A percentile compares a stretch with the other conserved stretches of the same genome.
Evolutionary conservation across 78 protist genomes (phyloP).

Genomic region (Dictyostelium purpureum): DNA sequence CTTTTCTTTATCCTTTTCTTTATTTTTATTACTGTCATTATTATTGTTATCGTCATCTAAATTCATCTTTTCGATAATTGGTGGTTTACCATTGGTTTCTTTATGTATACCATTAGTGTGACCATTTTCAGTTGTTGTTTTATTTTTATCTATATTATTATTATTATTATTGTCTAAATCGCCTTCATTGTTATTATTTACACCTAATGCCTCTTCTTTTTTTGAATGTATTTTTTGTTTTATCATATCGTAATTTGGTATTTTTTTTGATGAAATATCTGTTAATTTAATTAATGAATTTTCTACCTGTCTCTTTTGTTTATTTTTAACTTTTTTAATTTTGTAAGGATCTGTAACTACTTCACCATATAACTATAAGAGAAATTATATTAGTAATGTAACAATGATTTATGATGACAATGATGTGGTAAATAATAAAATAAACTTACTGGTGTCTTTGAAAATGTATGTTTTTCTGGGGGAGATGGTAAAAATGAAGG

Average conservation of each 20-base stretch:
- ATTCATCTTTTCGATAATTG: background rate
- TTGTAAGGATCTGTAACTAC: slow-evolving; percentile 53
- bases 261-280: slow-evolving; percentile 19
- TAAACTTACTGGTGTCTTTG: slow-evolving; percentile 56
- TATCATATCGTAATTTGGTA: slow-evolving; percentile 40
- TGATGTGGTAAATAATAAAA: background rate
- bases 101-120: no score
- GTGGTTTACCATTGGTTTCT: background rate
- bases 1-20: background rate
- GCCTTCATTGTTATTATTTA: background rate
- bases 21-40: background rate
- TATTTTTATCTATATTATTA: background rate
- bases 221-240: slow-evolving; percentile 15
- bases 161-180: background rate
- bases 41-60: background rate
- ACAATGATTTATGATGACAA: background rate
- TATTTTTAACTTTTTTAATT: slow-evolving; percentile 44
- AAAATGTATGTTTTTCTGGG: slow-evolving; percentile 66
- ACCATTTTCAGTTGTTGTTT: background rate
- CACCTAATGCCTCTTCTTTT: background rate
- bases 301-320: slow-evolving; percentile 70
- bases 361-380: slow-evolving; percentile 60
- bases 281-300: slow-evolving; percentile 40
- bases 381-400: no score
- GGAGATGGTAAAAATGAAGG: slow-evolving; percentile 70